Evolutionary conservation across 371 early-diverging fungal genomes (phyloP), one percentile per base, ranked within the genome.

Genomic region (Zancudomyces culisetae): DNA sequence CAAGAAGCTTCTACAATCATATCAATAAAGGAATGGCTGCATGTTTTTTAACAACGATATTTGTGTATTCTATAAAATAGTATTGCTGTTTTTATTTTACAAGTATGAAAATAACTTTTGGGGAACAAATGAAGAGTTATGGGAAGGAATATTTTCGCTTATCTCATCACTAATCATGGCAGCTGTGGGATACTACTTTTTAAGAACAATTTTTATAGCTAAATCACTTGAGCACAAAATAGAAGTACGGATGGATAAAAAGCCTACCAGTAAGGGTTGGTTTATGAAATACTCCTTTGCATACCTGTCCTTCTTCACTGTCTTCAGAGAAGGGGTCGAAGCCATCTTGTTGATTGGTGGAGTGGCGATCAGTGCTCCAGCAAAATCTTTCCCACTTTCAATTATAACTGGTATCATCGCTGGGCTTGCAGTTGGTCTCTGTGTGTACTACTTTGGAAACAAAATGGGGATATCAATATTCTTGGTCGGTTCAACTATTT

Each of bases 281-380:
- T 59, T 60, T 15, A 49, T 51, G 12, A 62, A 69, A 66, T 80
- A 81, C 56, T 70, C 79, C 12, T 77, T 87, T 60, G 76, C 85
- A 62, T 58, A 79, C 47, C 61, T 65, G 21, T 85, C 90, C 2
- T 79, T 82, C 52, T 61, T 85, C 49, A 85, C 87, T 4, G 75
- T 89, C 1, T 62, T 84, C 39, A 70, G 90, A 26, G 87, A 87
- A 69, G 85, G 85, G 3, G 69, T 89, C 13, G 66, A 65, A 50
- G 68, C 81, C 15, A 73, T 89, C 3, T 75, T 89, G 0, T 84
- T 87, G 61, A 74, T 89, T 45, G 85, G 77, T 52, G 89, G 87
- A 42, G 85, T 87, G 58, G 74, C 84, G 0, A 62, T 85, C 26
- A 64, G 73, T 41, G 76, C 78, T 27, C 60, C 71, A 18, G 75